These are phyloP conservation scores for Schwanniomyces sp. DNA, from an alignment of 805 yeast species.

Conservation along the genomic window DNA sequence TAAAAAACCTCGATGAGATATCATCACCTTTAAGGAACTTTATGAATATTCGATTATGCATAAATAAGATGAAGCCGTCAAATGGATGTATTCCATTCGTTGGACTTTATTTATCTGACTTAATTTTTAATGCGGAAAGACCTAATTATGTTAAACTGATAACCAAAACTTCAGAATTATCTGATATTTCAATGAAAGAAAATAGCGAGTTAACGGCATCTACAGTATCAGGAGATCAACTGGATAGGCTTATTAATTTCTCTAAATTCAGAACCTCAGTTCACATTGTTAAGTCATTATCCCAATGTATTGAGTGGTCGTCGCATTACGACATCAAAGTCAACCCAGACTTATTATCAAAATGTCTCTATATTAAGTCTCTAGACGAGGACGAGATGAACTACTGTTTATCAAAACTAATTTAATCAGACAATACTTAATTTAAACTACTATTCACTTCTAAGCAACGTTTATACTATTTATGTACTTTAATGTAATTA, in stretches of 20 bases:
- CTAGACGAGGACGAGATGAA: constrained; percentile 73
- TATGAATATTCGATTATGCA: constrained; percentile 59
- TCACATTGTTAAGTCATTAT: constrained; percentile 69
- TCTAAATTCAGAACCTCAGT: constrained; percentile 76
- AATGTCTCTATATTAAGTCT: constrained; percentile 78
- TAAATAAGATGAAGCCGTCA: constrained; percentile 59
- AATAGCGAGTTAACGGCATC: constrained; percentile 8
- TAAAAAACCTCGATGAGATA: constrained; percentile 66
- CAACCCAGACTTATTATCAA: constrained; percentile 69
- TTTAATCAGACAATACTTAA: neutral
- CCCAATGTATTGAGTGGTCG: constrained; percentile 86
- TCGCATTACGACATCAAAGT: constrained; percentile 56
- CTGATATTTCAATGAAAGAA: constrained; percentile 1
- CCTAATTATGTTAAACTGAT: constrained; percentile 45
- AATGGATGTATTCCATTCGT: constrained; percentile 88
- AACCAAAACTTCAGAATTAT: constrained; percentile 2
- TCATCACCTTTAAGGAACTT: constrained; percentile 79
- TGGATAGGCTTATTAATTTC: constrained; percentile 62
- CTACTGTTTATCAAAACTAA: constrained; percentile 16
- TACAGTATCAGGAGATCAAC: constrained; percentile 11
- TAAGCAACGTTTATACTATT: neutral
- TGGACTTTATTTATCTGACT: constrained; percentile 81
- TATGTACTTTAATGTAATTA: neutral
- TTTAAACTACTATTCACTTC: neutral
- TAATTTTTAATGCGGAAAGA: constrained; percentile 70